Evolutionary conservation across 805 yeast species (phyloP).

Genomic region (Ogataea nitratoaversa): DNA sequence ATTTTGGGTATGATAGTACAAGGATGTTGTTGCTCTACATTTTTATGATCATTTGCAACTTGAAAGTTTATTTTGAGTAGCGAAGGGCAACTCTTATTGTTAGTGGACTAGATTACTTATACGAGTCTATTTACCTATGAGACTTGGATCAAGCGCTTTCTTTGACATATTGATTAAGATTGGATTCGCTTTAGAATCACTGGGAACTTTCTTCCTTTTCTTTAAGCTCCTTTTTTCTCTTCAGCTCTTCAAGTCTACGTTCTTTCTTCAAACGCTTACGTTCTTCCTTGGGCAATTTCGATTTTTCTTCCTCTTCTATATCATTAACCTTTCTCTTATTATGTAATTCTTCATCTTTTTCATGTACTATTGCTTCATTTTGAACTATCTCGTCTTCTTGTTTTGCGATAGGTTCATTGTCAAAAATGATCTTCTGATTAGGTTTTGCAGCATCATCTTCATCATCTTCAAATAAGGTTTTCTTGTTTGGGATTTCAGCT

Average conservation of each 20-base stretch:
- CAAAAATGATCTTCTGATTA: constrained; percentile 14
- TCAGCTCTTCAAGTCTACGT: constrained; percentile 13
- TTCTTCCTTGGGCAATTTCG: constrained; percentile 19
- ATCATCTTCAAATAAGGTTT: constrained; percentile 19
- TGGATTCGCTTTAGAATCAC: no score
- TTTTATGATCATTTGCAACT: no score
- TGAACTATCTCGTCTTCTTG: neutral
- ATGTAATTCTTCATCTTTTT: constrained; percentile 3
- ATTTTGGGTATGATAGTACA: no score
- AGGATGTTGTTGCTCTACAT: no score
- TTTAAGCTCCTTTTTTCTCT: constrained; percentile 19
- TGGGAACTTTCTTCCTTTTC: no score
- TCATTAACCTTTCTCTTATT: constrained; percentile 3
- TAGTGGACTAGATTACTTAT: no score
- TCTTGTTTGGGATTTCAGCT: constrained; percentile 14
- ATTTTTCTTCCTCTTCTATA: constrained; percentile 2
- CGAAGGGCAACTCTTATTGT: no score
- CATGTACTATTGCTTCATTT: neutral
- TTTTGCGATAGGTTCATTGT: constrained; percentile 2
- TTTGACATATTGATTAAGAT: no score
- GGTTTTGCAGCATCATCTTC: constrained; percentile 9
- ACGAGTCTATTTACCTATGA: no score
- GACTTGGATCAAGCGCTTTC: no score
- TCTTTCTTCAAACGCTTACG: constrained; percentile 26
- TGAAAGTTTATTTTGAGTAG: no score